A percentile compares a stretch with the other conserved stretches of the same genome.
Conservation (phyloP, 306 rosid species). For the Lithocarpus polystachyus region DNA sequence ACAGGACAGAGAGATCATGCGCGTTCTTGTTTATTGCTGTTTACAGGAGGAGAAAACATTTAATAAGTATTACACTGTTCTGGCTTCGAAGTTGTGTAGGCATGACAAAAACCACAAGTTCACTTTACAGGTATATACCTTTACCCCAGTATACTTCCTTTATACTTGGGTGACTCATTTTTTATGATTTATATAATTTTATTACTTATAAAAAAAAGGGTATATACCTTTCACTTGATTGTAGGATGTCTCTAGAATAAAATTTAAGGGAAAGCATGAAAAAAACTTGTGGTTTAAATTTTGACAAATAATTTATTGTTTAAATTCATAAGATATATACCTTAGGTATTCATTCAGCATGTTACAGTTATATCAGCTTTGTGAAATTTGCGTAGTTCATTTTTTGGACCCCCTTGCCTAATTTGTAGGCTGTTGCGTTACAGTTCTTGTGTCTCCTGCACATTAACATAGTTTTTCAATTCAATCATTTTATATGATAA, state of each 20-base stretch:
- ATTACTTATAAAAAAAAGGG: no score
- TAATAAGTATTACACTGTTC: constrained; percentile 80
- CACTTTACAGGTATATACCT: constrained; percentile 68
- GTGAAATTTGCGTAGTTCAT: neutral
- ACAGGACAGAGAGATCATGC: constrained; percentile 88
- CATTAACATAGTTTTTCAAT: no score
- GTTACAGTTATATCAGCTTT: neutral
- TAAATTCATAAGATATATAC: neutral
- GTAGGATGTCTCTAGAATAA: constrained; percentile 1
- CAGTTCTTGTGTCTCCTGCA: no score
- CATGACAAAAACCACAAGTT: constrained; percentile 94
- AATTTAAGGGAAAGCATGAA: neutral
- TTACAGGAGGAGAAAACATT: constrained; percentile 91
- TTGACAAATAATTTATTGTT: neutral
- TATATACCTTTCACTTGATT: no score
- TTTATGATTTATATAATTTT: no score
- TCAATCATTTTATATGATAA: no score
- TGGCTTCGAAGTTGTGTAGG: constrained; percentile 86
- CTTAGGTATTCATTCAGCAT: neutral
- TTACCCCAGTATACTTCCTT: no score
- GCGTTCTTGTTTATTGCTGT: constrained; percentile 91
- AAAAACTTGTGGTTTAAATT: neutral
- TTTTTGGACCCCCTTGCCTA: neutral
- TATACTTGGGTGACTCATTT: no score
- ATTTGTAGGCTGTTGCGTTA: neutral